Percentiles rank a stretch among this genome's conserved stretches.
Conservation (phyloP, 2,329 filamentous ascomycete genomes). For the Teratosphaeria destructans region DNA sequence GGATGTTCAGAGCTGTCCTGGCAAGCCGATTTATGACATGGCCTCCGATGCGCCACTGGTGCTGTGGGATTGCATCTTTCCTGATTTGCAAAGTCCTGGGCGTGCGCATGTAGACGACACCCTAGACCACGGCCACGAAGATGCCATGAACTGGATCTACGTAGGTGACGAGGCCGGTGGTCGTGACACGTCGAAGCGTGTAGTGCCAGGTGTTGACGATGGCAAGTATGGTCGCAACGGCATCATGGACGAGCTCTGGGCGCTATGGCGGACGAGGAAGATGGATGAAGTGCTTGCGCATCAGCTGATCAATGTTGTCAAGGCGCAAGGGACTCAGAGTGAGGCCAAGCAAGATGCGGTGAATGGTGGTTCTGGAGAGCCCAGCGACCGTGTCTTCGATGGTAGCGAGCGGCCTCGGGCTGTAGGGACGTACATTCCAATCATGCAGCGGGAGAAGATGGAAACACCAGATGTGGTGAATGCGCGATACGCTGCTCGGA, state of each 20-base stretch:
- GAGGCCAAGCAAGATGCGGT: not conserved
- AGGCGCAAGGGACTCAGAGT: slow-evolving; percentile 26
- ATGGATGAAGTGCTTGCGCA: slow-evolving; percentile 80
- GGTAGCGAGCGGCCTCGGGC: slow-evolving; percentile 45
- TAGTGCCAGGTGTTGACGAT: slow-evolving; percentile 33
- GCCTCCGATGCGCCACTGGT: slow-evolving; percentile 83
- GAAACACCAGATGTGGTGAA: slow-evolving; percentile 54
- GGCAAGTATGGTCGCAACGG: slow-evolving; percentile 55
- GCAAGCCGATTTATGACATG: slow-evolving; percentile 81
- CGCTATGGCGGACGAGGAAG: slow-evolving; percentile 70
- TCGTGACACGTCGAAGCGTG: slow-evolving; percentile 19
- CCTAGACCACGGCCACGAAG: slow-evolving; percentile 28
- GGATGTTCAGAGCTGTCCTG: slow-evolving; percentile 58
- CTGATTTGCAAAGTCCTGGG: slow-evolving; percentile 28
- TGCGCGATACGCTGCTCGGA: slow-evolving; percentile 45
- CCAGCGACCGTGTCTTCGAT: slow-evolving; percentile 45
- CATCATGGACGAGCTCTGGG: slow-evolving; percentile 69
- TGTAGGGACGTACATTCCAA: slow-evolving; percentile 48
- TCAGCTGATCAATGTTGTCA: slow-evolving; percentile 56
- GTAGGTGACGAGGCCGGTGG: slow-evolving; percentile 52
- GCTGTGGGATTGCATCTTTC: slow-evolving; percentile 92
- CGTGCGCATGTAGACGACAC: not conserved
- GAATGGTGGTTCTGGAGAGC: not conserved
- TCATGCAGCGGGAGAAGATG: slow-evolving; percentile 46
- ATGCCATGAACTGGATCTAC: slow-evolving; percentile 69